These are phyloP conservation scores for Euphorbia celastroides DNA, from an alignment of 441 rosid genomes.

Conservation along the genomic window DNA sequence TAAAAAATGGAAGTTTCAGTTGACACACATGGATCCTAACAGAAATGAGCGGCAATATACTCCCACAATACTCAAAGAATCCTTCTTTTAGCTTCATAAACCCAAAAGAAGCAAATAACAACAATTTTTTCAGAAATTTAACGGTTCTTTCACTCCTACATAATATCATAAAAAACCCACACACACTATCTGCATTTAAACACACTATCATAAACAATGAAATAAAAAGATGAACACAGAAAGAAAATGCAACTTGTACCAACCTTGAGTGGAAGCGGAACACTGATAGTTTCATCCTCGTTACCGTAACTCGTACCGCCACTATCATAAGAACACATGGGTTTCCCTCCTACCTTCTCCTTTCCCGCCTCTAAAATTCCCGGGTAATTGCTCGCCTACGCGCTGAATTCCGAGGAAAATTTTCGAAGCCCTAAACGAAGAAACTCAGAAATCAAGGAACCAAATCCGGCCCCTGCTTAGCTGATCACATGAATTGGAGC, in stretches of 20 bases:
- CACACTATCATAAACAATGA: background rate
- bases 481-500: background rate
- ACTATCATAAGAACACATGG: constrained; percentile 39
- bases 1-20: background rate
- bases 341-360: constrained; percentile 43
- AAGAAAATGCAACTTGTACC: background rate
- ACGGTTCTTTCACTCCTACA: background rate
- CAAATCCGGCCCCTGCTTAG: background rate
- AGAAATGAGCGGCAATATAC: background rate
- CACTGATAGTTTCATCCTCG: constrained; percentile 55
- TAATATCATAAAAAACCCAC: background rate
- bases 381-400: constrained; percentile 8
- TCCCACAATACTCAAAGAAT: background rate
- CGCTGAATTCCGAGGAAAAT: background rate
- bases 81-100: background rate
- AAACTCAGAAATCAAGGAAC: background rate
- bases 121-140: background rate
- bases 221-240: background rate
- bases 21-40: background rate
- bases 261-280: constrained; percentile 60
- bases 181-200: background rate
- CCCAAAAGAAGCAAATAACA: background rate
- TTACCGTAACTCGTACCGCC: constrained; percentile 42
- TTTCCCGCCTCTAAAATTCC: constrained; percentile 20
- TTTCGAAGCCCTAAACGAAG: background rate